Percentiles rank a stretch among this genome's conserved stretches.
Evolutionary conservation across 345 rosid genomes (phyloP).

Genomic region (Iberis pinnata): DNA sequence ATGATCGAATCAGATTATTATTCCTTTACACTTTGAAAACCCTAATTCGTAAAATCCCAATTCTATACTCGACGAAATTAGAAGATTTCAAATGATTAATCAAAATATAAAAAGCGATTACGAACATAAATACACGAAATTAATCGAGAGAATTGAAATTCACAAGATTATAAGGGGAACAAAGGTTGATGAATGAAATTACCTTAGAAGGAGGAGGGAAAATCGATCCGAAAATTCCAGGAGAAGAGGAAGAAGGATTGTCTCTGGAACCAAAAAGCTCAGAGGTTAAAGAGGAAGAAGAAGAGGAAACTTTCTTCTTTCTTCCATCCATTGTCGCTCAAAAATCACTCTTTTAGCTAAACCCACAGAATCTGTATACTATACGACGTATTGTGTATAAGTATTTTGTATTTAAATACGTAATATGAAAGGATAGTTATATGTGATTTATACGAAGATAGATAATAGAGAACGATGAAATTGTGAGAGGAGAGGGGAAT

Average conservation of each 20-base stretch:
- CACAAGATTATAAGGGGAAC: too few species aligned
- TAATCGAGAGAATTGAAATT: background rate
- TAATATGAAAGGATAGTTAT: too few species aligned
- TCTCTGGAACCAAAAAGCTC: slow-evolving; percentile 70
- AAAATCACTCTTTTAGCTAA: slow-evolving; percentile 20
- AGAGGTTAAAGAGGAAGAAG: slow-evolving; percentile 45
- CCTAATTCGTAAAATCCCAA: slow-evolving; percentile 18
- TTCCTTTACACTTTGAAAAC: slow-evolving; percentile 3
- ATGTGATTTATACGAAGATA: too few species aligned
- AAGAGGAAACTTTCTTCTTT: slow-evolving; percentile 34
- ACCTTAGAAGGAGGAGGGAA: slow-evolving; percentile 62
- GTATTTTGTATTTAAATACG: too few species aligned
- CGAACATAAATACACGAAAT: background rate
- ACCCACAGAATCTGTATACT: slow-evolving; percentile 12
- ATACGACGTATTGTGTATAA: too few species aligned
- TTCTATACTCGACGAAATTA: background rate
- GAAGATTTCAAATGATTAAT: background rate
- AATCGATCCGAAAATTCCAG: slow-evolving; percentile 54
- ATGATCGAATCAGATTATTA: slow-evolving; percentile 4
- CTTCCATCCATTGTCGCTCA: slow-evolving; percentile 47
- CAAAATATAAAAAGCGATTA: background rate
- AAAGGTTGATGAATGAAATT: background rate
- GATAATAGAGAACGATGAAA: background rate
- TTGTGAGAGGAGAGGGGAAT: slow-evolving; percentile 17
- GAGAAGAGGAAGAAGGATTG: slow-evolving; percentile 34